A percentile compares a stretch with the other conserved stretches of the same genome.
Conservation (phyloP, 139 green algal genomes). For the Nannochloris sp. region DNA sequence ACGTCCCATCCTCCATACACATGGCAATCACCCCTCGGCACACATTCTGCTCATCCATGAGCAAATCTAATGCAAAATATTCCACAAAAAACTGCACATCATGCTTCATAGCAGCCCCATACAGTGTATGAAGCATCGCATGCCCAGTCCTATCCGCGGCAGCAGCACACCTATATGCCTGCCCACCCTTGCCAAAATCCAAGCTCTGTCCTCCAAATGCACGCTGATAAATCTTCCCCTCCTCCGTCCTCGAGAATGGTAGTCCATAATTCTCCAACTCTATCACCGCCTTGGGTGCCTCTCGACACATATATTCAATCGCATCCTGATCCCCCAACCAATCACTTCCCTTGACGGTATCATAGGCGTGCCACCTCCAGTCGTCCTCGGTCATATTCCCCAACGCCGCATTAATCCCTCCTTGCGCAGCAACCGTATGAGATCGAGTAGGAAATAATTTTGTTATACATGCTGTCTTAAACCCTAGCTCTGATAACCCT, state of each 20-base stretch:
- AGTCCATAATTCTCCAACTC: constrained; percentile 98
- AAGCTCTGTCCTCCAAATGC: constrained; percentile 93
- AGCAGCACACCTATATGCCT: constrained; percentile 82
- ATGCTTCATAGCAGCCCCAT: constrained; percentile 92
- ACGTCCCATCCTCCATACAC: constrained; percentile 95
- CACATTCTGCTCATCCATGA: constrained; percentile 84
- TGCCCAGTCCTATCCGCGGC: constrained; percentile 96
- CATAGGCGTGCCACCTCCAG: constrained; percentile 99
- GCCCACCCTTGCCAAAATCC: constrained; percentile 86
- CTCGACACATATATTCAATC: constrained; percentile 78
- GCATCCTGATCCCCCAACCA: constrained; percentile 94
- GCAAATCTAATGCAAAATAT: constrained; percentile 97
- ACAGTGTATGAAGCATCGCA: constrained; percentile 98
- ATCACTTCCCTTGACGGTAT: constrained; percentile 98
- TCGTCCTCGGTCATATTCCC: constrained; percentile 98
- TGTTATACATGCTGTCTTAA: constrained; percentile 98
- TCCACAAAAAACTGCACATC: constrained; percentile 98
- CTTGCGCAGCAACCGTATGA: constrained; percentile 97
- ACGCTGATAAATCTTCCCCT: constrained; percentile 98
- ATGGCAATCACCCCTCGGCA: constrained; percentile 84
- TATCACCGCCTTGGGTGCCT: constrained; percentile 90
- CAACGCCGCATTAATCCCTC: constrained; percentile 97
- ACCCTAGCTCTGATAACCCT: constrained; percentile 82
- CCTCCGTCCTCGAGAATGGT: constrained; percentile 94
- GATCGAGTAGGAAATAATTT: constrained; percentile 99